Base-by-base conservation (phyloP, 1,139 yeast species). In the Debaryomycetaceae sp. region DNA sequence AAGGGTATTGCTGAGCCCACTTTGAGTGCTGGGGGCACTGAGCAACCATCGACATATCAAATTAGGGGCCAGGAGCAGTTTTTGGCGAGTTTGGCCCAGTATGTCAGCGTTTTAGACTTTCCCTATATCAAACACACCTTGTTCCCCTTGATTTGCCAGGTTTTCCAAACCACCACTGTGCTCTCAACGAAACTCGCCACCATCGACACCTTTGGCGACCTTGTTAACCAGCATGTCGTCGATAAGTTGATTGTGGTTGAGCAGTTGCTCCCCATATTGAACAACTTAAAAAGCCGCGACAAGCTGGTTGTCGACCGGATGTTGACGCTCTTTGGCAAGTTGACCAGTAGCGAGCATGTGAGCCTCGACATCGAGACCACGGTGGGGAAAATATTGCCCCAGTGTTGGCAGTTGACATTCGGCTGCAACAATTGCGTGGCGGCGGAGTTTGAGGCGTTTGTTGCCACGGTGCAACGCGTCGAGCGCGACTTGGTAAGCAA, bases 161-260 rank as follows among this genome's bases (percentile, higher is more conserved):
- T 85, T 3, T 89, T 88, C 55, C 75, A 85, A 25, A 83, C 86
- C 27, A 89, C 97, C 1, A 83, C 93, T 0, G 75, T 91, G 25
- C 60, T 88, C 24, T 77, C 84, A 3, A 83, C 89, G 18, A 88
- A 91, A 45, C 62, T 81, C 20, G 69, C 78, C 10, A 75, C 95
- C 2, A 65, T 88, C n/a, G 61, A 67, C 18, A 68, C 84, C 1
- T 80, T 91, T 45, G 70, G 72, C 16, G 56, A 61, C 29, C 60
- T 88, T 47, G 71, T 85, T 10, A 71, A 68, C 10, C 47, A 57
- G 34, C 76, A 75, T 40, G 71, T 77, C 2, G 66, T 89, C 30
- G 96, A 91, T 47, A 79, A 76, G 44, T 70, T 75, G 32, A 75
- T 84, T 4, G 75, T 88, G 17, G 69, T 69, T 24, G 96, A 89